Base-by-base conservation (phyloP, 768 basidiomycete genomes). In the Dentipellis fragilis region DNA sequence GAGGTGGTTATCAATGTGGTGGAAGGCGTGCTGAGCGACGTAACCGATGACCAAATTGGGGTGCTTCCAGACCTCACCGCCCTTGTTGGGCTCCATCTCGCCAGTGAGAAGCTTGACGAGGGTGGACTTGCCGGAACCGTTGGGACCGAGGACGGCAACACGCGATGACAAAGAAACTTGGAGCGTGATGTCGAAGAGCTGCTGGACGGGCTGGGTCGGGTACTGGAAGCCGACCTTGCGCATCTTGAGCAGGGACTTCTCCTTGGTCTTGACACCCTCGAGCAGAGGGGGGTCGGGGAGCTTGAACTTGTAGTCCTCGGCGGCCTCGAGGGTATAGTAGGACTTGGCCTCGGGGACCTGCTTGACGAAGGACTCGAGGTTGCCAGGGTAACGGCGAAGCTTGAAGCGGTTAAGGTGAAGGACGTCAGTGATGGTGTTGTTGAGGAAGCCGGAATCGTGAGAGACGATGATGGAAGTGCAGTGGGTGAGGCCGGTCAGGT, bases 201-300 rank as follows among this genome's bases (percentile, higher is more conserved):
- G 93, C 71, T 95, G 94, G 56, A 89, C 81, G 52, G 84, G 66
- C 65, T 88, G 82, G 29, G 83, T 80, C 49, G 91, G 90, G 75
- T 97, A 97, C 74, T 96, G 93, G 89, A 92, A 97, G 65, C 88
- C 89, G 66, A 95, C 93, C 70, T 89, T 88, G 72, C 93, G 89
- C 93, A 97, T 95, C 81, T 97, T 97, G 61, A 96, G 73, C 64
- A 97, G 76, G 58, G 83, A 84, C 84, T 95, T 97, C 77, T 97
- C 93, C 81, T 97, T 97, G 67, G 94, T 97, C 87, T 97, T 97
- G 77, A 97, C 94, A 87, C 94, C 94, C 62, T 97, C 94, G 59
- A 97, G 88, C 62, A 97, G 84, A 68, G 94, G 94, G 54, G 94
- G 94, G 68, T 92, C 87, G 56, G 94, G 94, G 64, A 97, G 85